Conservation (phyloP, 2,329 filamentous ascomycete species). For the Pestalotiopsis sp. region DNA sequence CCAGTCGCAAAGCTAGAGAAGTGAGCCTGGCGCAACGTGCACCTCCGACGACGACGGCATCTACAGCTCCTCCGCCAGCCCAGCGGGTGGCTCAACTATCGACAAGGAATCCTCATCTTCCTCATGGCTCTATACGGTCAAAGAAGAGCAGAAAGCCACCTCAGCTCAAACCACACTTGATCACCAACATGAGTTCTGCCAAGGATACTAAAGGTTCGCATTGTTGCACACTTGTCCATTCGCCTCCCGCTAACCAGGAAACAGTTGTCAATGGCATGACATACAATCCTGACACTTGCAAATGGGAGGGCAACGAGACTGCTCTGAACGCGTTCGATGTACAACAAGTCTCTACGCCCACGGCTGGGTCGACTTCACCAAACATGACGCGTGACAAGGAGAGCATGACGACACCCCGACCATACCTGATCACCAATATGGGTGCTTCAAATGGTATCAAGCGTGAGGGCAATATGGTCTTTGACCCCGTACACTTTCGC, state of each 20-base stretch:
- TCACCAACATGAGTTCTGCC: conserved; percentile 76
- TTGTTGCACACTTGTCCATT: conserved; percentile 21
- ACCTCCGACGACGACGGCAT: conserved; percentile 50
- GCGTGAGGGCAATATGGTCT: conserved; percentile 97
- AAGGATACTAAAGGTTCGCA: conserved; percentile 79
- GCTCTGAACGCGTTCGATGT: conserved; percentile 77
- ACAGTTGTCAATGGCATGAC: conserved; percentile 91
- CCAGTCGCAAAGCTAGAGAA: conserved; percentile 67
- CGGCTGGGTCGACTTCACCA: conserved; percentile 45
- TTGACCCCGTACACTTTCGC: conserved; percentile 95
- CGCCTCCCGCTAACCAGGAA: conserved; percentile 14
- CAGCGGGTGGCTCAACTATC: conserved; percentile 58
- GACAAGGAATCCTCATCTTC: conserved; percentile 45
- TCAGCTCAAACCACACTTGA: conserved; percentile 80
- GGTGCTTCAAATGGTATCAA: conserved; percentile 84
- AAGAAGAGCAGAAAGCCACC: conserved; percentile 61
- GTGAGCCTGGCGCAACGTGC: conserved; percentile 62
- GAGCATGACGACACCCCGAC: conserved; percentile 61
- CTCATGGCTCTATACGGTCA: conserved; percentile 47
- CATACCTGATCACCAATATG: conserved; percentile 90
- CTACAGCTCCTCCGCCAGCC: conserved; percentile 56
- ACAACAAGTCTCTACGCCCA: conserved; percentile 53
- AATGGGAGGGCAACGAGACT: conserved; percentile 97
- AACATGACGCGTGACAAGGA: conserved; percentile 58
- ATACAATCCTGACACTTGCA: conserved; percentile 84